Percentiles rank a stretch among this genome's conserved stretches.
phyloP scores from a whole-genome alignment of 163 green algal genomes.

The Chloromonas sp. region DNA sequence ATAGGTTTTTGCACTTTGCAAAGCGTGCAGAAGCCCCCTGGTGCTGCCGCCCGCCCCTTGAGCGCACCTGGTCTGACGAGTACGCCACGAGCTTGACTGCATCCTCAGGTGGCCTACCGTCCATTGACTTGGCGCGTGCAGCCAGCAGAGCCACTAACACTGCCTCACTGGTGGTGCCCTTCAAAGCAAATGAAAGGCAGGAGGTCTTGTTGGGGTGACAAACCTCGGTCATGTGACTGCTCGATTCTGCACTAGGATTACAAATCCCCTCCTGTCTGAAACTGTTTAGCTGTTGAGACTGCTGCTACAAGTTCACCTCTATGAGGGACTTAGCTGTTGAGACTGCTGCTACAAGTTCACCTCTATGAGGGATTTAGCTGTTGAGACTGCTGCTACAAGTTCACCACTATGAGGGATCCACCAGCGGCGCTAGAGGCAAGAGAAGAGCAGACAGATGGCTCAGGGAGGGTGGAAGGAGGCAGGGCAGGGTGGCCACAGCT shows the following conservation, averaged over 20 bases:
- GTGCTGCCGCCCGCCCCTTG: no score
- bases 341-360: not conserved
- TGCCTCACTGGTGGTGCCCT: conserved; percentile 71
- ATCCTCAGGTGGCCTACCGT: conserved; percentile 24
- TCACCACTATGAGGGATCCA: no score
- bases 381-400: no score
- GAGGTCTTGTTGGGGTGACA: not conserved
- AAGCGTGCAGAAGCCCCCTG: no score
- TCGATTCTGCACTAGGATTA: not conserved
- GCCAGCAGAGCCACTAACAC: conserved; percentile 74
- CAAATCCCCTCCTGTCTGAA: not conserved
- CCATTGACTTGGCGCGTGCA: conserved; percentile 42
- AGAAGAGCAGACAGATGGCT: no score
- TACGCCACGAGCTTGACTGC: conserved; percentile 67
- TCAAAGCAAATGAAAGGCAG: not conserved
- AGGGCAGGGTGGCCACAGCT: no score
- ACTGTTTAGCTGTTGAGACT: not conserved
- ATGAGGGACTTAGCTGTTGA: not conserved
- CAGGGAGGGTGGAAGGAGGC: no score
- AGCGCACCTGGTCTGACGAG: conserved; percentile 63
- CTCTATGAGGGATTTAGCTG: not conserved
- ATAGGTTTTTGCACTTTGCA: no score
- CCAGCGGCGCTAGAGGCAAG: no score
- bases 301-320: conserved; percentile 3
- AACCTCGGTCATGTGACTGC: not conserved